Base-by-base conservation (phyloP, 2,329 filamentous ascomycete species). In the Pyricularia sp. region DNA sequence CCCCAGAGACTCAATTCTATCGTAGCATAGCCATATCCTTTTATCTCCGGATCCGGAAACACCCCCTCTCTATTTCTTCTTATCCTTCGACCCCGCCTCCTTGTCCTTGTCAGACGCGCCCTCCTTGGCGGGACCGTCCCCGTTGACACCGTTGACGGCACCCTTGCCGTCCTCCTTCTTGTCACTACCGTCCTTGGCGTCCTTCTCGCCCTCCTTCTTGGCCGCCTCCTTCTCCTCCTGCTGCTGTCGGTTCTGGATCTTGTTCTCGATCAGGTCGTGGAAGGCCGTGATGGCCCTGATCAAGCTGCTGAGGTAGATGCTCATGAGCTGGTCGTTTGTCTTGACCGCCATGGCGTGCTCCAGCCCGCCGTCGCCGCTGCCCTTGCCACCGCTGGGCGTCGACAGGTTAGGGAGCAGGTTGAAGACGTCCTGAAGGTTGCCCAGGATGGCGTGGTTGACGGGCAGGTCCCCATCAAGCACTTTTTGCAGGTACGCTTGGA, bases 221-320 rank as follows among this genome's bases (percentile, higher is more conserved):
- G 90, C 88, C 64, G 84, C 86, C 74, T 98, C 94, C 82, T 94
- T 94, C 77, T 99, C 95, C 77, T 98, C 95, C 76, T 96, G 92
- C 79, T 96, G 92, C 81, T 98, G 94, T 79, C 94, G 88, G 82
- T 99, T 99, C 83, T 98, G 94, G 74, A 98, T 97, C 87, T 99
- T 99, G 85, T 99, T 99, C 84, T 99, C 95, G 73, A 99, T 99
- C 73, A 99, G 83, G 78, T 99, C 95, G 79, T 99, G 95, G 90
- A 98, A 99, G 9, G 95, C 95, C 14, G 95, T 98, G 77, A 99
- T 99, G 69, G 95, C 95, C 71, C 95, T 88, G 81, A 99, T 98
- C 83, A 98, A 83, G 82, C 92, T 97, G 82, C 92, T 97, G 68
- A 99, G 85, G 81, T 99, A 99, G 79, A 99, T 98, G 68, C 94